Base-by-base conservation (phyloP, 306 rosid species). In the Arachis hypogaea region DNA sequence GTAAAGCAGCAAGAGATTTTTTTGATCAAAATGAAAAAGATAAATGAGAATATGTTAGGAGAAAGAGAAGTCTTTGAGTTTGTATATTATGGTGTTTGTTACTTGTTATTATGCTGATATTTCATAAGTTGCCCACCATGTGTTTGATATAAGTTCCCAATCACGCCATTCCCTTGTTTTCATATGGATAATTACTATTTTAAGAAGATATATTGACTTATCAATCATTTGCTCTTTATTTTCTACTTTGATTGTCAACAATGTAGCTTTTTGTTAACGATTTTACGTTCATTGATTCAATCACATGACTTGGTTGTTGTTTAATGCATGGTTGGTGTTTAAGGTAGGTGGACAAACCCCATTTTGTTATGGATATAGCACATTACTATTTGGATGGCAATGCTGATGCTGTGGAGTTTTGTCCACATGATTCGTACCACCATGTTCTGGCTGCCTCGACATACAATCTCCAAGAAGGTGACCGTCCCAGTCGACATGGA, bases 331-430 rank as follows among this genome's bases (percentile, higher is more conserved):
- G 10, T 69, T 63, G 56, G 40, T 41, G 7, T 42, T 2, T 22
- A 7, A 47, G 70, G 10, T 46, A 62, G 59, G 42, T 72, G 29
- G 56, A 38, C 63, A 46, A 11, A 1, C 51, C n/a, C 12, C 38
- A 33, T 14, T 71, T 49, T 9, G 63, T 47, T n/a, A 94, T 91
- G 98, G 96, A 91, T 29, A 77, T 91, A 67, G 94, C 91, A 52
- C 85, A 89, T 72, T 89, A 82, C 81, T 71, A 78, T 78, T 85
- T 94, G 46, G 86, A 91, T 40, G 96, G 97, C 16, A 91, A 94
- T 79, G 90, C 94, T n/a, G 96, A 94, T 51, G 96, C 89, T 5
- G 98, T 88, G 9, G 96, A 91, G 81, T 94, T 94, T 71, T 94
- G 97, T 63, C 90, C 96, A 4, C 88, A 88, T 69, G 59, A 81